Evolutionary conservation across 805 yeast species (phyloP), one percentile per base, ranked within the genome.

Genomic region (Myxozyma neglecta): DNA sequence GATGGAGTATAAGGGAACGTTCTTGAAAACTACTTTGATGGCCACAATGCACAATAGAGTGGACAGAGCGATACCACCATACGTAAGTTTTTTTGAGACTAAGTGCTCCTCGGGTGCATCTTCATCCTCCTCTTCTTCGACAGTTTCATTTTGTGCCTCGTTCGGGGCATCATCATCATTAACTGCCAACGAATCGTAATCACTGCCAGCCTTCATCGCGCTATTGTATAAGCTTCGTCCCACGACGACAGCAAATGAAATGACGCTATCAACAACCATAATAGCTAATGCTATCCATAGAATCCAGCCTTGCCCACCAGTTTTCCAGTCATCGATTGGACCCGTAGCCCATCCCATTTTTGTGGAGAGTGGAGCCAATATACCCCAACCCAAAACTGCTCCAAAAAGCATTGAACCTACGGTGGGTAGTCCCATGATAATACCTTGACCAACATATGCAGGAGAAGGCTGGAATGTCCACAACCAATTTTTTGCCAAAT

Each of bases 401-500:
- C 99, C 99, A 68, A 90, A 81, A 46, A 93, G 75, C 99, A 93
- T 93, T 65, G 91, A 88, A 9, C 90, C 80, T 0, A 91, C 96
- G 0, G 98, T 91, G 1, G 92, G 89, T 7, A 91, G 77, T 0
- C 99, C 99, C 99, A 93, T 93, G 60, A 93, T 93, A 45, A 94
- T 90, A 3, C 99, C 99, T 74, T 93, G 99, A 1, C 99, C 99
- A 40, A 94, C 82, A 72, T 93, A 93, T 0, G 98, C 98, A 0
- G 99, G 99, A 0, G 97, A 90, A 0, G 97, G 97, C 73, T 94
- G 97, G 62, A 94, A 82, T 61, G 88, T 86, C 94, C 97, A 89
- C 50, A 88, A 79, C 74, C 89, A 89, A 16, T 79, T 74, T 20
- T 75, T 70, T 0, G 96, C 88, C 18, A 90, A 75, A 49, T 71